These are phyloP conservation scores for Prunus yedoensis DNA, from an alignment of 331 rosid species.

Conservation along the genomic window DNA sequence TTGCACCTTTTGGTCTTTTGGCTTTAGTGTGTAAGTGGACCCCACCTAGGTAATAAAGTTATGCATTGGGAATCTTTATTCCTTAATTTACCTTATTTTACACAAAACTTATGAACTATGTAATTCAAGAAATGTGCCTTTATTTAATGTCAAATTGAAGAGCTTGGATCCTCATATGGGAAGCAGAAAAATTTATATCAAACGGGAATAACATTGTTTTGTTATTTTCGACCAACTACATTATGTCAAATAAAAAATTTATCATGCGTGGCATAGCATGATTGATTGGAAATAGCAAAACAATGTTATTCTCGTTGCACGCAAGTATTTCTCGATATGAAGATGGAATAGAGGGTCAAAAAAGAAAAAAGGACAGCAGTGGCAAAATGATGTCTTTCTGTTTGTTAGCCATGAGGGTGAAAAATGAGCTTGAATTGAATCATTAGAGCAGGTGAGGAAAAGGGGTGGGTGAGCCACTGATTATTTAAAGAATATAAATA, in stretches of 20 bases:
- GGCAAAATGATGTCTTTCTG: conserved; percentile 1
- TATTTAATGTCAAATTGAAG: no score
- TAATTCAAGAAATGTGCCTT: background rate
- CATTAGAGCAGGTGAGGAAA: conserved; percentile 21
- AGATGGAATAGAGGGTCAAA: no score
- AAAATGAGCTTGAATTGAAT: conserved; percentile 23
- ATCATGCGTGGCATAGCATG: no score
- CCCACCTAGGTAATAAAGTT: background rate
- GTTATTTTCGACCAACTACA: fast-evolving
- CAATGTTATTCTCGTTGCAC: no score
- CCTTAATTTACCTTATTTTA: background rate
- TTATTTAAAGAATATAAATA: no score
- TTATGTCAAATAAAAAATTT: no score
- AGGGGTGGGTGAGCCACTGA: background rate
- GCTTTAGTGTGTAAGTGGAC: conserved; percentile 4
- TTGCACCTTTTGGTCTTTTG: conserved; percentile 13
- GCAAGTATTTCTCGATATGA: no score
- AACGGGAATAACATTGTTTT: no score
- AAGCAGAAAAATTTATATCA: no score
- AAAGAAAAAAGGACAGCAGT: no score
- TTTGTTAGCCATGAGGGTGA: background rate
- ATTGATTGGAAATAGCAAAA: fast-evolving
- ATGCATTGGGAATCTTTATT: conserved; percentile 13
- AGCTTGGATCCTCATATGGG: no score
- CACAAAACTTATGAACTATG: background rate